Percentiles rank a stretch among this genome's conserved stretches.
These are phyloP conservation scores for Aspergillus piperis DNA, from an alignment of 2,329 filamentous ascomycete species.

Conservation along the genomic window DNA sequence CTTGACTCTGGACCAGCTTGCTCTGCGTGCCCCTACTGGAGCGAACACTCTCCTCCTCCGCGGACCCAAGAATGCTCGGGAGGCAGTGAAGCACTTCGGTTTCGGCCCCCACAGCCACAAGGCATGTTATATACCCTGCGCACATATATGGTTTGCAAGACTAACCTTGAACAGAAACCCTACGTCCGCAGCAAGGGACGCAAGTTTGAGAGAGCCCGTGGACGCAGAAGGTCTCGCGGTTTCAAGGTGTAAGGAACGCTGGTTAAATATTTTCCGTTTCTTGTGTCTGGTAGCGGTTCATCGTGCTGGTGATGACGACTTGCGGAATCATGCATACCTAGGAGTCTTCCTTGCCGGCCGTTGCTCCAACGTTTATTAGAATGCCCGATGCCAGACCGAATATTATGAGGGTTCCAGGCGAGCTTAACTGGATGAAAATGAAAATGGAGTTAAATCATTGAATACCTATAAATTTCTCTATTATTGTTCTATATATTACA, in stretches of 20 bases:
- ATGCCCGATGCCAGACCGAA: neutral
- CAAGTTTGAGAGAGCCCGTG: conserved; percentile 99
- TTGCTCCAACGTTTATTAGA: neutral
- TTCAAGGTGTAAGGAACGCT: conserved; percentile 89
- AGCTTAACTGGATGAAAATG: conserved; percentile 21
- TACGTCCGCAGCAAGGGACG: conserved; percentile 97
- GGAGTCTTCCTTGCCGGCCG: neutral
- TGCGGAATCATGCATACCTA: neutral
- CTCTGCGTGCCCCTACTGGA: conserved; percentile 90
- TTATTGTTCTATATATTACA: conserved; percentile 6
- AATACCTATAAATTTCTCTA: conserved; percentile 1
- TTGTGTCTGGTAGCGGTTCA: neutral
- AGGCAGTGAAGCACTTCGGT: conserved; percentile 99
- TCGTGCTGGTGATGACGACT: neutral
- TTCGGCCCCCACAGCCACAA: conserved; percentile 98
- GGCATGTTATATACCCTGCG: conserved; percentile 54
- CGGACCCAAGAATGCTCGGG: conserved; percentile 96
- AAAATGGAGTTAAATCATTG: conserved; percentile 12
- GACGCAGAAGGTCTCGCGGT: conserved; percentile 95
- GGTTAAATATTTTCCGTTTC: neutral
- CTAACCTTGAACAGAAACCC: conserved; percentile 70
- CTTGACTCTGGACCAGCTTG: conserved; percentile 95
- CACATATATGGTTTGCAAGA: neutral
- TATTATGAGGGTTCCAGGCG: conserved; percentile 12
- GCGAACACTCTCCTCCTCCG: conserved; percentile 96